Evolutionary conservation across 1,284 basidiomycete genomes (phyloP).

Genomic region (Rhodotorula glutinis): DNA sequence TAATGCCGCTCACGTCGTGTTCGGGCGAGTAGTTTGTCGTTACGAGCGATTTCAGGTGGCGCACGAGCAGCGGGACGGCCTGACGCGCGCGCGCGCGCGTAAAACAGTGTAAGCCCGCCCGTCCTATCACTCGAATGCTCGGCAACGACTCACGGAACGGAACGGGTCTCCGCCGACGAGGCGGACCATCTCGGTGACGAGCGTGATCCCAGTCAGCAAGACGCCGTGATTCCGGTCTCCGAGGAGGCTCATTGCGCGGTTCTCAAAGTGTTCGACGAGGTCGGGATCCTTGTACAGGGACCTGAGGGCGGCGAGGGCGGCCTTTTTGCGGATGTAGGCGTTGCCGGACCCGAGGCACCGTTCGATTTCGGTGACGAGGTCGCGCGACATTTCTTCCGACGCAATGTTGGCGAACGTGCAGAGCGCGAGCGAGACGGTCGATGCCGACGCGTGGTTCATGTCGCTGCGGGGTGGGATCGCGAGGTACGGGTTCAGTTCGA

Average conservation of each 20-base stretch:
- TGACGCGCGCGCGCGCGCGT: slow-evolving; percentile 48
- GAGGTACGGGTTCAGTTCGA: background rate
- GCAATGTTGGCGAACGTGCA: slow-evolving; percentile 99
- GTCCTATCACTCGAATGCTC: too few species aligned
- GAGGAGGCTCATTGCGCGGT: slow-evolving; percentile 83
- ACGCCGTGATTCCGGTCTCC: slow-evolving; percentile 98
- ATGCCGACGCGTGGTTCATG: slow-evolving; percentile 99
- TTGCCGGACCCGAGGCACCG: slow-evolving; percentile 96
- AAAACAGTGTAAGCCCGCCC: too few species aligned
- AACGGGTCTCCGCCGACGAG: slow-evolving; percentile 71
- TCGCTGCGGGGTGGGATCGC: slow-evolving; percentile 59
- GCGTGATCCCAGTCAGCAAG: slow-evolving; percentile 84
- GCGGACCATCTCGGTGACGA: slow-evolving; percentile 90
- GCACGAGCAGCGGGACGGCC: slow-evolving; percentile 89
- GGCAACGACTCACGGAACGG: slow-evolving; percentile 71
- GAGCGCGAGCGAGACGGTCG: slow-evolving; percentile 92
- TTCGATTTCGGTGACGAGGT: slow-evolving; percentile 94
- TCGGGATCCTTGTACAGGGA: slow-evolving; percentile 97
- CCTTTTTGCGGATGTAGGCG: slow-evolving; percentile 99
- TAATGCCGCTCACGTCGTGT: slow-evolving; percentile 98
- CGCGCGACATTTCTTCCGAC: slow-evolving; percentile 97
- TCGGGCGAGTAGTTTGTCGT: slow-evolving; percentile 98
- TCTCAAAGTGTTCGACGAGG: slow-evolving; percentile 85
- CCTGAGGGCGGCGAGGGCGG: slow-evolving; percentile 91
- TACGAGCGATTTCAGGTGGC: slow-evolving; percentile 90